Evolutionary conservation across 2,329 filamentous ascomycete species (phyloP).

Genomic region (Exophiala viscosa): DNA sequence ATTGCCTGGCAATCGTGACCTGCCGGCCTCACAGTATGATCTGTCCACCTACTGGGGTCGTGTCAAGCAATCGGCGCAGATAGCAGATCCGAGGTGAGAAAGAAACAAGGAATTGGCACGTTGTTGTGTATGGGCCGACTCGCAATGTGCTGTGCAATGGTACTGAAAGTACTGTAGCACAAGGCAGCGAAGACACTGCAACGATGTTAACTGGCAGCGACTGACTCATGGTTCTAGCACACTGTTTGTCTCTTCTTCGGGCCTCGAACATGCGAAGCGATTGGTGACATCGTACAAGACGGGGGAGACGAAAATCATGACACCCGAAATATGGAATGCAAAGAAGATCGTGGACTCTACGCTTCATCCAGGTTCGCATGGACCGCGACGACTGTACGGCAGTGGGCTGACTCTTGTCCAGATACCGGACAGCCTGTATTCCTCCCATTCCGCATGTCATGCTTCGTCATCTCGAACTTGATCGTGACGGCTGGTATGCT

Average conservation of each 20-base stretch:
- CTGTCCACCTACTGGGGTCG: constrained; percentile 91
- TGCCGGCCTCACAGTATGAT: constrained; percentile 89
- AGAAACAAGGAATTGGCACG: constrained; percentile 2
- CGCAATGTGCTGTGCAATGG: neutral
- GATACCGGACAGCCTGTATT: constrained; percentile 91
- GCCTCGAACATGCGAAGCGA: constrained; percentile 80
- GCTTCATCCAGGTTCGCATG: constrained; percentile 74
- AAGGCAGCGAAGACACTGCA: neutral
- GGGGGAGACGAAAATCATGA: constrained; percentile 75
- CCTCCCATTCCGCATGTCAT: constrained; percentile 95
- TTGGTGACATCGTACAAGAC: constrained; percentile 83
- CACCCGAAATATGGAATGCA: constrained; percentile 83
- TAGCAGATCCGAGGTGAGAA: constrained; percentile 91
- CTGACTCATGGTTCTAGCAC: constrained; percentile 57
- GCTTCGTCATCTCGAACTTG: constrained; percentile 88
- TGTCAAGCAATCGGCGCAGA: constrained; percentile 80
- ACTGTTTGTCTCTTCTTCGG: constrained; percentile 70
- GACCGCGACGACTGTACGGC: neutral
- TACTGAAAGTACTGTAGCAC: constrained; percentile 20
- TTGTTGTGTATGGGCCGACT: neutral
- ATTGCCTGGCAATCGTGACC: constrained; percentile 66
- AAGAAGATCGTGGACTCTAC: constrained; percentile 98
- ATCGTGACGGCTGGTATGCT: constrained; percentile 97
- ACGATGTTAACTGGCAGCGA: neutral
- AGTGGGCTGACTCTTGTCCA: constrained; percentile 35